phyloP scores from a whole-genome alignment of 768 basidiomycete species.

The Leccinum variicolor region DNA sequence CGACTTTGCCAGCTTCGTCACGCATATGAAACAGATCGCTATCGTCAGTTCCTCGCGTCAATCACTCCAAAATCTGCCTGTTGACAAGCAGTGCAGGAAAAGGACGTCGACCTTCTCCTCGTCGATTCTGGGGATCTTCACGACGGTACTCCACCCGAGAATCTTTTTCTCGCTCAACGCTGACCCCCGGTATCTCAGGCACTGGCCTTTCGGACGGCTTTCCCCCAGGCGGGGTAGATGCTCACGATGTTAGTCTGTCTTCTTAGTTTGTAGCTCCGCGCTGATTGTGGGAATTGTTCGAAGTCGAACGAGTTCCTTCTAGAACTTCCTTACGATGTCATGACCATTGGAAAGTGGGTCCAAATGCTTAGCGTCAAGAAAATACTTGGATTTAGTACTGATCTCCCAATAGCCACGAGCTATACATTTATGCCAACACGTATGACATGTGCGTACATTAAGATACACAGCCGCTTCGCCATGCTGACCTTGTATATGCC shows the following conservation, averaged over 20 bases:
- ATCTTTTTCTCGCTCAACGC: neutral
- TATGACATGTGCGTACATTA: conserved; percentile 53
- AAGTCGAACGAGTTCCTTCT: conserved; percentile 42
- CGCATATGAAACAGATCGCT: conserved; percentile 78
- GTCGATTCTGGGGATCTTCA: conserved; percentile 79
- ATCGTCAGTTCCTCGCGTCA: conserved; percentile 34
- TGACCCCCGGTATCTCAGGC: conserved; percentile 35
- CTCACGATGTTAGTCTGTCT: conserved; percentile 52
- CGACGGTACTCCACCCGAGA: conserved; percentile 42
- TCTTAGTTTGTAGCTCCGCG: neutral
- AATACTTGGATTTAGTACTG: neutral
- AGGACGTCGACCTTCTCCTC: conserved; percentile 79
- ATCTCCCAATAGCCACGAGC: conserved; percentile 58
- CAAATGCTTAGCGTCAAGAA: neutral
- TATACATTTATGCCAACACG: conserved; percentile 68
- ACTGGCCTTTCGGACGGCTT: conserved; percentile 78
- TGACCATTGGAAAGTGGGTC: conserved; percentile 83
- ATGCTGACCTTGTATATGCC: conserved; percentile 3
- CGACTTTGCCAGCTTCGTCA: conserved; percentile 82
- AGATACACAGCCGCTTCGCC: neutral
- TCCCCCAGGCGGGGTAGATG: conserved; percentile 54
- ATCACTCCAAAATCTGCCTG: neutral
- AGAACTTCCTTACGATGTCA: conserved; percentile 74
- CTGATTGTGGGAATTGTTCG: neutral
- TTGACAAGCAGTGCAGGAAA: conserved; percentile 36